Conservation (phyloP, 345 rosid species). For the Eucalyptus curtisii region DNA sequence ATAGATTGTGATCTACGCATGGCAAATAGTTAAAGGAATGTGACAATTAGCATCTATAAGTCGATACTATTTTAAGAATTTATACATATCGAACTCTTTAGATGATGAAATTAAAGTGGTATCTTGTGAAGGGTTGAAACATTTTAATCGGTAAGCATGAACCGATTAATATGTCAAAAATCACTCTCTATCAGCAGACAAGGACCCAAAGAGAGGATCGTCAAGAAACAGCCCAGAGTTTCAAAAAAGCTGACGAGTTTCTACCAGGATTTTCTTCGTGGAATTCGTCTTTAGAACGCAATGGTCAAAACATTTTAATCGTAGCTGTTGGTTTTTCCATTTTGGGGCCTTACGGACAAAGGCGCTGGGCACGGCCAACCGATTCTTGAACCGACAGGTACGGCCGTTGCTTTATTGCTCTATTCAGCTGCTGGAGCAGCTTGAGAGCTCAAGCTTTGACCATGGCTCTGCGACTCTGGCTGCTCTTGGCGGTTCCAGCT, state of each 20-base stretch:
- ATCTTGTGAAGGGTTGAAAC: fast-evolving
- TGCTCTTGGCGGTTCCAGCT: not conserved
- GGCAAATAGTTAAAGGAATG: not conserved
- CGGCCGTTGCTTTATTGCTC: not conserved
- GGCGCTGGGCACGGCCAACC: not conserved
- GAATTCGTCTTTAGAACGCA: no score
- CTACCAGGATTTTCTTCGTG: not conserved
- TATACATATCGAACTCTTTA: not conserved
- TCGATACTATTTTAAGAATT: not conserved
- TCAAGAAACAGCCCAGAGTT: not conserved
- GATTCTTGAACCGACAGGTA: not conserved
- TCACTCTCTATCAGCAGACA: not conserved
- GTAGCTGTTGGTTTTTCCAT: not conserved
- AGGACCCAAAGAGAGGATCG: not conserved
- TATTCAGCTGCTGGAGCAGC: not conserved
- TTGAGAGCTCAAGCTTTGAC: not conserved
- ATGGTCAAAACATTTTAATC: no score
- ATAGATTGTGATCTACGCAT: not conserved
- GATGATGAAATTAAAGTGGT: not conserved
- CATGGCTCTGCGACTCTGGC: not conserved
- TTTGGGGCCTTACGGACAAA: not conserved
- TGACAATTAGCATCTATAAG: not conserved
- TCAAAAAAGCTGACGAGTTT: not conserved
- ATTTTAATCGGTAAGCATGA: not conserved
- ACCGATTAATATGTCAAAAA: not conserved